Evolutionary conservation across 768 basidiomycete species (phyloP).

Genomic region (Suillus weaverae): DNA sequence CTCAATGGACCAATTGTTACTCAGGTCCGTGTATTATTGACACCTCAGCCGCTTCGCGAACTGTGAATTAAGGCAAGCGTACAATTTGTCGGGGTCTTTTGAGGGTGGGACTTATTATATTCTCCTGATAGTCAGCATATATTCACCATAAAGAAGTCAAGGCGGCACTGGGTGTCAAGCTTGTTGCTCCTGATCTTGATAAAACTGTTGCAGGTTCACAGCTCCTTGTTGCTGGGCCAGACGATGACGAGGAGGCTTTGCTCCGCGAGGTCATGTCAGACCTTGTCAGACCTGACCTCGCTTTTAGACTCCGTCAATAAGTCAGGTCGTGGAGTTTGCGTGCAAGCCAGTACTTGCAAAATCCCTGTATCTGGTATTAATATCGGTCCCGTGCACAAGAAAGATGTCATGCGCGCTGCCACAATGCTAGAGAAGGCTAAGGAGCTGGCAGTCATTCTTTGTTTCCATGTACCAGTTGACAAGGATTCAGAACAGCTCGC

Average conservation of each 20-base stretch:
- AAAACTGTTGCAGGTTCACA: constrained; percentile 98
- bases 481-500: constrained; percentile 90
- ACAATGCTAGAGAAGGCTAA: constrained; percentile 96
- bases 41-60: constrained; percentile 94
- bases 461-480: constrained; percentile 94
- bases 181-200: constrained; percentile 92
- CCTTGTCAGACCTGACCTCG: constrained; percentile 91
- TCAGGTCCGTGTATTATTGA: constrained; percentile 89
- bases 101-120: constrained; percentile 6
- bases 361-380: constrained; percentile 98
- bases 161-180: constrained; percentile 95
- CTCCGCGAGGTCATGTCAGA: constrained; percentile 97
- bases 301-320: constrained; percentile 90
- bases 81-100: neutral
- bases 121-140: constrained; percentile 71
- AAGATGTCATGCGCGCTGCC: constrained; percentile 87
- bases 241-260: constrained; percentile 95
- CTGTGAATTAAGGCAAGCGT: constrained; percentile 84
- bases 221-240: constrained; percentile 87
- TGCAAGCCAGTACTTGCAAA: constrained; percentile 96
- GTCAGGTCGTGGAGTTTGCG: constrained; percentile 94
- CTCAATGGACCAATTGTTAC: constrained; percentile 97
- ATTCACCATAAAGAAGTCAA: constrained; percentile 98
- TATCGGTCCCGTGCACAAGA: constrained; percentile 96
- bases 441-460: constrained; percentile 92